These are phyloP conservation scores for Akanthomyces dipterigenus DNA, from an alignment of 2,329 filamentous ascomycete genomes.

Conservation along the genomic window DNA sequence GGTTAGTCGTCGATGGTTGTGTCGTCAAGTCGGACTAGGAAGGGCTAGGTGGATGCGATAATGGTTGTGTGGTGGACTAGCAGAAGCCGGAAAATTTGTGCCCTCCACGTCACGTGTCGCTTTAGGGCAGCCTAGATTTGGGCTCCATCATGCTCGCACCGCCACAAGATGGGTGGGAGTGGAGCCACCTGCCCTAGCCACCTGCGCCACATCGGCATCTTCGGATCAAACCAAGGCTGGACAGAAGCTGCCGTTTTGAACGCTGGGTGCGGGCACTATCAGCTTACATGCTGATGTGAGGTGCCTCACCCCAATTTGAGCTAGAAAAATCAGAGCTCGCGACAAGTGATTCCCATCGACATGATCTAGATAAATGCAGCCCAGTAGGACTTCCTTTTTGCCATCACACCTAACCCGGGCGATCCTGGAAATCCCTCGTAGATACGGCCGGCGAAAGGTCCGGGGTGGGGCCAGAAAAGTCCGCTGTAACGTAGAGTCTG, in stretches of 20 bases:
- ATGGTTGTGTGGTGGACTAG: conserved; percentile 14
- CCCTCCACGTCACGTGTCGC: conserved; percentile 11
- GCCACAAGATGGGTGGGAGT: not conserved
- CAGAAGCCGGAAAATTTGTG: conserved; percentile 12
- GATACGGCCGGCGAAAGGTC: conserved; percentile 11
- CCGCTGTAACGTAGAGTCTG: conserved; percentile 12
- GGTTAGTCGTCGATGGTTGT: conserved; percentile 12
- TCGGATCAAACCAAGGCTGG: not conserved
- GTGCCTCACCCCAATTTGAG: not conserved
- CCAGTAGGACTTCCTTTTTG: not conserved
- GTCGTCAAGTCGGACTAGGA: conserved; percentile 14
- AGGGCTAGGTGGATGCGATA: conserved; percentile 15
- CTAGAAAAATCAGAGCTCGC: not conserved
- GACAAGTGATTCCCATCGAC: not conserved
- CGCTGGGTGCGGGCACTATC: conserved; percentile 2
- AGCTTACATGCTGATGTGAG: conserved; percentile 10
- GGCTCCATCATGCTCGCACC: not conserved
- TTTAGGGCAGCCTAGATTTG: conserved; percentile 9
- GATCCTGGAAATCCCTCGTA: conserved; percentile 13
- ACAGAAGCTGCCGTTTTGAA: not conserved
- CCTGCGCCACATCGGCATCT: conserved; percentile 11
- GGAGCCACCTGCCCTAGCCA: conserved; percentile 1
- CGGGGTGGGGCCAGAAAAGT: not conserved
- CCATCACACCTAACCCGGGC: not conserved
- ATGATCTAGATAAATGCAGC: not conserved